Base-by-base conservation (phyloP, 164 flowering plant genomes). In the Dillenia turbinata region DNA sequence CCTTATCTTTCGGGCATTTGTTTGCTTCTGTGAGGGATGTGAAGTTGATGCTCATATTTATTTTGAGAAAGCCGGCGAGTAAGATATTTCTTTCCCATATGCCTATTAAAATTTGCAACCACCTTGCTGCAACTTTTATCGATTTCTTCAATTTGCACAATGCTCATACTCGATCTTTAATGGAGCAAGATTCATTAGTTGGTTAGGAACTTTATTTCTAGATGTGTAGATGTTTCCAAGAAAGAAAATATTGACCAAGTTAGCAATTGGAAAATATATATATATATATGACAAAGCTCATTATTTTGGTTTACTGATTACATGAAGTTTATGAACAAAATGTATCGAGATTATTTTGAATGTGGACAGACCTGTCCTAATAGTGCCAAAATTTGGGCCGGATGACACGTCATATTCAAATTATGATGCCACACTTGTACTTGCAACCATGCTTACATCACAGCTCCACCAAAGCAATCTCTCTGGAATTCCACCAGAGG, bases 1-100 rank as follows among this genome's bases (percentile, higher is more conserved):
- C 40, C 40, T 33, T 33, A 33, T 33, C 33, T 26, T 26, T 44
- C 94, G 92, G 99, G 99, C 97, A 62, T 95, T 95, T 76, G 80
- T 92, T 67, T 73, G 92, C 22, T 89, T 89, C 68, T 92, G 97
- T 43, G 97, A 95, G 77, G 97, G 87, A 65, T 88, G 97, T 74
- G 99, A 92, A 83, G 83, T 92, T 67, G 99, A 92, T 67, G 79
- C 88, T 66, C 97, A 90, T 69, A 66, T 95, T 26, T 87, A 72
- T 72, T 90, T 95, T 60, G 97, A 95, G 69, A 92, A 89, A 78
- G 86, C 99, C 61, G 97, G 97, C 72, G 92, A 92, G 97, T 95
- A 90, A 83, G 99, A 59, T 56, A 9, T 47, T 59, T 55, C 44
- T 19, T 49, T 26, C 8, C 48, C 58, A 17, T 52, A 14, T 57